Base-by-base conservation (phyloP, 805 yeast species). In the Pichia pseudocactophila region DNA sequence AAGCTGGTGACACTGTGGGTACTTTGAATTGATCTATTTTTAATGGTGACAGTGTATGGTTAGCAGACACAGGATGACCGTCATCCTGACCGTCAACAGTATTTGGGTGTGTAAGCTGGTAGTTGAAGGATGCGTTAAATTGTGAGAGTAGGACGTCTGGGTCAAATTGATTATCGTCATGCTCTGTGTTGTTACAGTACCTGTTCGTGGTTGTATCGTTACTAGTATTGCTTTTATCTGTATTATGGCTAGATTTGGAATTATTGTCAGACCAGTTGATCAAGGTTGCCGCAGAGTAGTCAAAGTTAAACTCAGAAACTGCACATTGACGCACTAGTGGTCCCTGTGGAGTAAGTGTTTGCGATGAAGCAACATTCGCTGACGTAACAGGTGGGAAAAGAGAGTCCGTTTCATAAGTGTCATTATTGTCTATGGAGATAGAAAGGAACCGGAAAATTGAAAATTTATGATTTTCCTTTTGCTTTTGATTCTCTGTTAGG, bases 271-370 rank as follows among this genome's bases (percentile, higher is more conserved):
- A 16, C 64, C 64, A 60, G 45, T 53, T 52, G 31, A 57, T 42
- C 2, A 63, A 62, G 36, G 55, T 58, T 11, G 56, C 39, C 22
- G 49, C 43, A 5, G 53, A 46, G 41, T 58, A 59, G 39, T 59
- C 59, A 33, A 54, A 57, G 34, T 59, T 61, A 37, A 49, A 56
- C 30, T 58, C 61, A 34, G 53, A 57, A 17, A 60, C 61, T 11
- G 63, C 64, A 49, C 63, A 60, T 8, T 37, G 17, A 27, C 37
- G 37, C 10, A 9, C 25, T 12, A 43, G 22, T n/a, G 33, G 26
- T 3, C 18, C 15, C 31, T 28, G 25, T 22, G 25, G 25, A 22
- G 25, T 22, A 22, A 22, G 25, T 6, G 25, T 22, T 22, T 22
- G 25, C 25, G 8, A 22, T 22, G 25, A 22, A n/a, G n/a, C n/a